Conservation (phyloP, 139 green algal species). For the Tetraselmis striata region DNA sequence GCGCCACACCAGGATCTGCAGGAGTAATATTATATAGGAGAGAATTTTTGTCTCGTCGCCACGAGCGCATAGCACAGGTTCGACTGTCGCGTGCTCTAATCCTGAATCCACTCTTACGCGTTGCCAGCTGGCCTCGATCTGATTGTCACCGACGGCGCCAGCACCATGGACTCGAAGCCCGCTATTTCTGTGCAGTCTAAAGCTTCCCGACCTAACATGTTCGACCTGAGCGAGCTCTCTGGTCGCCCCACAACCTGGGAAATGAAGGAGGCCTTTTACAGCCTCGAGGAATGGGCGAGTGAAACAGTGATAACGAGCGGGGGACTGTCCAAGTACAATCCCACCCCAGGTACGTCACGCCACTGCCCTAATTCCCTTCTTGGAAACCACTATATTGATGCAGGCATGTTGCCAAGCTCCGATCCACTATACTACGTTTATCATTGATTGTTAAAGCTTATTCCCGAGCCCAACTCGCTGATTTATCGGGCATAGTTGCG, state of each 20-base stretch:
- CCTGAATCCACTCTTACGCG: too few species aligned
- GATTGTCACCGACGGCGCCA: too few species aligned
- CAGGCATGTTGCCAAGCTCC: too few species aligned
- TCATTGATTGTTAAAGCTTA: not conserved
- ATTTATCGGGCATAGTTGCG: not conserved
- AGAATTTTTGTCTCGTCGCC: too few species aligned
- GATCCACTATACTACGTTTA: not conserved
- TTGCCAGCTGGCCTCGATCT: too few species aligned
- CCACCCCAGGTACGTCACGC: slow-evolving; percentile 48
- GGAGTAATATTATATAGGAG: too few species aligned
- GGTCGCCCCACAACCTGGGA: not conserved
- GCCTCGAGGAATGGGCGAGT: not conserved
- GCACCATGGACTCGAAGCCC: not conserved
- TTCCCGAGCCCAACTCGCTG: not conserved
- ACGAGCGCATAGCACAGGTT: too few species aligned
- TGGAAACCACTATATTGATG: not conserved
- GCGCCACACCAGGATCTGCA: too few species aligned
- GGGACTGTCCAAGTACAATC: slow-evolving; percentile 53
- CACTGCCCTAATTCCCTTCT: not conserved
- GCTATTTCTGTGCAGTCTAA: not conserved
- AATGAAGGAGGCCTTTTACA: not conserved
- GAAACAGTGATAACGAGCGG: not conserved
- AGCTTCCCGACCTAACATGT: not conserved
- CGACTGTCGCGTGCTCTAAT: too few species aligned
- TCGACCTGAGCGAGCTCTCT: not conserved